Evolutionary conservation across 352 stramenopile species (phyloP).

Genomic region (Phytophthora boehmeriae): DNA sequence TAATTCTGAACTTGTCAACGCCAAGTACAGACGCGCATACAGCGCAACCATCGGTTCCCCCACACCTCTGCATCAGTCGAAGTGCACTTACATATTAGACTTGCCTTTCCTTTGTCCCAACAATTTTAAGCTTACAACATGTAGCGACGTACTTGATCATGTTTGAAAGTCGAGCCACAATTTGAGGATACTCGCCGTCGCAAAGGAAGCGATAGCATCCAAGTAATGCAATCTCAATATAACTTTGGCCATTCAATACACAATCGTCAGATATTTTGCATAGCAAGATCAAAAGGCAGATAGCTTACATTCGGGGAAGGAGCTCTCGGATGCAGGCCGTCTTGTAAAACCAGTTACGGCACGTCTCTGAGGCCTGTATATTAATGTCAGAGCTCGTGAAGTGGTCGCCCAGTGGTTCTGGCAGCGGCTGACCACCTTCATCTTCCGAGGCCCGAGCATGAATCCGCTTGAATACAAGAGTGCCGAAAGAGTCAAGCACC

Average conservation of each 20-base stretch:
- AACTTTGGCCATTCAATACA: slow-evolving; percentile 39
- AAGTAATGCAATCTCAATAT: slow-evolving; percentile 89
- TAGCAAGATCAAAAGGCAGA: neutral
- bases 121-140: slow-evolving; percentile 12
- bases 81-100: slow-evolving; percentile 1
- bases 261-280: neutral
- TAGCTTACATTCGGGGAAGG: slow-evolving; percentile 85
- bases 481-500: slow-evolving; percentile 87
- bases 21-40: slow-evolving; percentile 88
- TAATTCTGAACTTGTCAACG: slow-evolving; percentile 68
- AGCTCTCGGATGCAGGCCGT: slow-evolving; percentile 93
- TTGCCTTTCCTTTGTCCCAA: neutral
- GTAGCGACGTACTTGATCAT: slow-evolving; percentile 81
- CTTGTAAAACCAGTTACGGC: slow-evolving; percentile 96
- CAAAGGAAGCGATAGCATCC: slow-evolving; percentile 91
- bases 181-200: slow-evolving; percentile 88
- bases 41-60: slow-evolving; percentile 88
- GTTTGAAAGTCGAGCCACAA: slow-evolving; percentile 80
- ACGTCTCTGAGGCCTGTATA: slow-evolving; percentile 90
- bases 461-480: slow-evolving; percentile 88
- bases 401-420: slow-evolving; percentile 54
- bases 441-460: slow-evolving; percentile 63
- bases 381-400: slow-evolving; percentile 87
- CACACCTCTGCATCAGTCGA: slow-evolving; percentile 60
- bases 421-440: slow-evolving; percentile 59